A percentile compares a stretch with the other conserved stretches of the same genome.
These are phyloP conservation scores for Aphanomyces cochlioides DNA, from an alignment of 352 stramenopile species.

Conservation along the genomic window DNA sequence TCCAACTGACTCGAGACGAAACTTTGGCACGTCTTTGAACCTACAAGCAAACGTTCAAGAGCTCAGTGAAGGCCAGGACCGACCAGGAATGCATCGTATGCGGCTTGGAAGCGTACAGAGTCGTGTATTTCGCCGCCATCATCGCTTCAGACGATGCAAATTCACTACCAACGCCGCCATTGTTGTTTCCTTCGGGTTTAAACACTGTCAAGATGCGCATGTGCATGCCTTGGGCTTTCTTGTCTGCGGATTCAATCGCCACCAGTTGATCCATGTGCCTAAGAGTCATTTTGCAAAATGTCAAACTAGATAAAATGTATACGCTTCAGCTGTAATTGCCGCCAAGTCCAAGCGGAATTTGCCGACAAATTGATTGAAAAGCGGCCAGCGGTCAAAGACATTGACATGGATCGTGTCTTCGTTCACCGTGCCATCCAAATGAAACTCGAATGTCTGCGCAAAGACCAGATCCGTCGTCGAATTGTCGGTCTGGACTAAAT, in stretches of 20 bases:
- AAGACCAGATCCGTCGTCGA: not conserved
- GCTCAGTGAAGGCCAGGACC: not conserved
- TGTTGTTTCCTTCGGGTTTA: not conserved
- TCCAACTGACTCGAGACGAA: not conserved
- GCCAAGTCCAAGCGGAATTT: slow-evolving; percentile 18
- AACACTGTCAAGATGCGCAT: slow-evolving; percentile 27
- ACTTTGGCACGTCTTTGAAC: not conserved
- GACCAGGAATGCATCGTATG: slow-evolving; percentile 24
- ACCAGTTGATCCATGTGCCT: slow-evolving; percentile 15
- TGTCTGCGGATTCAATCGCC: slow-evolving; percentile 18
- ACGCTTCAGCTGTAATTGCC: slow-evolving; percentile 4
- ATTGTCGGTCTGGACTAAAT: slow-evolving; percentile 8
- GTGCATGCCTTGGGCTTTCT: slow-evolving; percentile 17
- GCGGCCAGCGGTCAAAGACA: slow-evolving; percentile 24
- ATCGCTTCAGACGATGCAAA: slow-evolving; percentile 16
- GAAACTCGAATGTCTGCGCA: slow-evolving; percentile 24
- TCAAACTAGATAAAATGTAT: not conserved
- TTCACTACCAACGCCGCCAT: not conserved
- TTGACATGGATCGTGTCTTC: slow-evolving; percentile 25
- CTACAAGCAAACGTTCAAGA: not conserved
- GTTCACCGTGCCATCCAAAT: slow-evolving; percentile 7
- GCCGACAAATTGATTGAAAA: slow-evolving; percentile 29
- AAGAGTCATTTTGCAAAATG: not conserved
- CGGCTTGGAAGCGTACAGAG: slow-evolving; percentile 9
- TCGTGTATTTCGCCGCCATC: slow-evolving; percentile 20